Percentiles rank a stretch among this genome's conserved stretches.
Conservation (phyloP, 2,329 filamentous ascomycete genomes). For the Drechslera avenae region DNA sequence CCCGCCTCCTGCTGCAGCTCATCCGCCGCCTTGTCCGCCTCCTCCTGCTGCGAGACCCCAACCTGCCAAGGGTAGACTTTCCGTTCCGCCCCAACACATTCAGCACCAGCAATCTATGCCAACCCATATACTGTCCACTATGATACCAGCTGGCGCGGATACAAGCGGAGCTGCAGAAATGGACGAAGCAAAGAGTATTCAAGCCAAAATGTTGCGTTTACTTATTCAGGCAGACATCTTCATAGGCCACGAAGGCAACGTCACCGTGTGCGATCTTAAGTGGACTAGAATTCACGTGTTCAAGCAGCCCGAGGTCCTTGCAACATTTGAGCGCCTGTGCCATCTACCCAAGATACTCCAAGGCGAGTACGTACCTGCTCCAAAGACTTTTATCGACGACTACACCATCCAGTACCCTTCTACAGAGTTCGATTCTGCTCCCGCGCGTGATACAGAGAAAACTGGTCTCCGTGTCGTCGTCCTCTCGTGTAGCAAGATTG, state of each 20-base stretch:
- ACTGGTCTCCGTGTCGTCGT: conserved; percentile 29
- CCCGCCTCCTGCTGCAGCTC: no score
- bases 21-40: neutral
- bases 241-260: conserved; percentile 33
- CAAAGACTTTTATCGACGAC: conserved; percentile 32
- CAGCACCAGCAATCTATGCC: neutral
- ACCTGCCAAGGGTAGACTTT: no score
- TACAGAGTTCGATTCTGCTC: conserved; percentile 30
- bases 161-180: conserved; percentile 28
- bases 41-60: neutral
- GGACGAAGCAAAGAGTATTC: conserved; percentile 32
- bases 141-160: conserved; percentile 1
- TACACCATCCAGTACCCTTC: conserved; percentile 23
- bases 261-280: conserved; percentile 27
- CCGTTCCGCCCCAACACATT: no score
- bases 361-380: conserved; percentile 32
- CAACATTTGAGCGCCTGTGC: conserved; percentile 33
- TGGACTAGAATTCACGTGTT: conserved; percentile 35
- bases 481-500: conserved; percentile 38
- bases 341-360: conserved; percentile 36
- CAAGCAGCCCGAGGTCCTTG: conserved; percentile 25
- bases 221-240: conserved; percentile 36
- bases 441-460: conserved; percentile 11
- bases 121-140: neutral
- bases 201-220: conserved; percentile 33